Base-by-base conservation (phyloP, 2,329 filamentous ascomycete genomes). In the Fusarium sacchari region DNA sequence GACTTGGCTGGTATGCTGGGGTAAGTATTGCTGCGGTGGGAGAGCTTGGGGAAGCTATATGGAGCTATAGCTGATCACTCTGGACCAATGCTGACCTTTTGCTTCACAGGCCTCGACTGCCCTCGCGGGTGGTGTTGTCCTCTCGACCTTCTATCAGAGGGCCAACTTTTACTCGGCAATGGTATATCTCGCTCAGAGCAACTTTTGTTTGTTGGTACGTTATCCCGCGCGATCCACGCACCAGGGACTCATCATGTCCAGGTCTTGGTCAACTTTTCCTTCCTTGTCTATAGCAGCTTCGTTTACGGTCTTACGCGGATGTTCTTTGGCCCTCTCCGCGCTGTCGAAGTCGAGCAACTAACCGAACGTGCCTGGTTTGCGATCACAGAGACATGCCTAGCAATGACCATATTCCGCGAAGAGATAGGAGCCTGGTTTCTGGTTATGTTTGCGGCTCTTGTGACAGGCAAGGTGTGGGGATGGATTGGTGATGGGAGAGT, bases 281-380 rank as follows among this genome's bases (percentile, higher is more conserved):
- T 98, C 67, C 88, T 99, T 60, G 82, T 94, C 67, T 95, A 95
- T 69, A 91, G 92, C 73, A 92, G 90, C 77, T 89, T 97, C 77
- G 90, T 98, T 72, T 97, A 95, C 83, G 93, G 91, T 67, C 88
- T 99, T 24, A 96, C 98, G 81, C 92, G 95, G 78, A 86, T 98
- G 59, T 94, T 97, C 80, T 99, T 96, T 80, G 96, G 96, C 69
- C 92, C 91, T 24, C 89, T 99, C 28, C 94, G 97, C 75, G 93
- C 95, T 32, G 94, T 97, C 85, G 96, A 99, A 85, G 93, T 96
- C 78, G 97, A 99, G 83, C 96, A 98, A 81, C 89, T 99, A 20
- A 98, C 97, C 80, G 96, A 99, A 83, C 96, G 96, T 83, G 95
- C 94, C 56, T 99, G 97, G 97, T 98, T 98, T 80, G 96, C 96